Conservation (phyloP, 1,139 yeast species). For the Lodderomyces pseudojiufengensis region DNA sequence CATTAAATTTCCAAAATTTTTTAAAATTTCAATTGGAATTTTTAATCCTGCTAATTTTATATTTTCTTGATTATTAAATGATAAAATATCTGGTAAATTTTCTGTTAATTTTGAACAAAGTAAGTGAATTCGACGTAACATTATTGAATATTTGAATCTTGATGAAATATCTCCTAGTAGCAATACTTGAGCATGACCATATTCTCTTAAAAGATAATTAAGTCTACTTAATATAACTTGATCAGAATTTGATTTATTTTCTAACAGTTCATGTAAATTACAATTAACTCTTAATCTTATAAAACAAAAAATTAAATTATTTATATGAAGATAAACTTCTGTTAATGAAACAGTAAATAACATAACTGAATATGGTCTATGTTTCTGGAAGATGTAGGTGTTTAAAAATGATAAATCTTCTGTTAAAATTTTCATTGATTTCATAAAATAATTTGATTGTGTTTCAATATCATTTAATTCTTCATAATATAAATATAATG, state of each 20-base stretch:
- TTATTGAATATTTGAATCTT: slow-evolving; percentile 7
- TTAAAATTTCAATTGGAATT: slow-evolving; percentile 2
- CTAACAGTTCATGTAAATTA: neutral
- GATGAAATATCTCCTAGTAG: slow-evolving; percentile 3
- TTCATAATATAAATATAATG: slow-evolving; percentile 26
- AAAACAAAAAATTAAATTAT: slow-evolving; percentile 5
- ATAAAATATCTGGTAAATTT: neutral
- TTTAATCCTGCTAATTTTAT: neutral
- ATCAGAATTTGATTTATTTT: neutral
- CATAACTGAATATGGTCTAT: slow-evolving; percentile 10
- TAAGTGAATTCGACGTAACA: slow-evolving; percentile 7
- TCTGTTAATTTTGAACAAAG: slow-evolving; percentile 5
- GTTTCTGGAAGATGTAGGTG: slow-evolving; percentile 6
- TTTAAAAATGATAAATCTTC: slow-evolving; percentile 19
- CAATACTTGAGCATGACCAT: slow-evolving; percentile 1
- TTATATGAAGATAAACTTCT: slow-evolving; percentile 13
- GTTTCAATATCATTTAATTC: slow-evolving; percentile 13
- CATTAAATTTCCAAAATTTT: slow-evolving; percentile 1
- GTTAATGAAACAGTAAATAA: slow-evolving; percentile 13
- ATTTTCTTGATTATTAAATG: neutral
- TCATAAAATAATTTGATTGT: slow-evolving; percentile 25
- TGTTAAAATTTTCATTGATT: slow-evolving; percentile 17
- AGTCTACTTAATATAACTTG: slow-evolving; percentile 1
- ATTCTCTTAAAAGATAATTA: slow-evolving; percentile 1
- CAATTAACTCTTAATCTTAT: slow-evolving; percentile 9